Evolutionary conservation across 2,329 filamentous ascomycete genomes (phyloP).

Genomic region (Colletotrichum noveboracense): DNA sequence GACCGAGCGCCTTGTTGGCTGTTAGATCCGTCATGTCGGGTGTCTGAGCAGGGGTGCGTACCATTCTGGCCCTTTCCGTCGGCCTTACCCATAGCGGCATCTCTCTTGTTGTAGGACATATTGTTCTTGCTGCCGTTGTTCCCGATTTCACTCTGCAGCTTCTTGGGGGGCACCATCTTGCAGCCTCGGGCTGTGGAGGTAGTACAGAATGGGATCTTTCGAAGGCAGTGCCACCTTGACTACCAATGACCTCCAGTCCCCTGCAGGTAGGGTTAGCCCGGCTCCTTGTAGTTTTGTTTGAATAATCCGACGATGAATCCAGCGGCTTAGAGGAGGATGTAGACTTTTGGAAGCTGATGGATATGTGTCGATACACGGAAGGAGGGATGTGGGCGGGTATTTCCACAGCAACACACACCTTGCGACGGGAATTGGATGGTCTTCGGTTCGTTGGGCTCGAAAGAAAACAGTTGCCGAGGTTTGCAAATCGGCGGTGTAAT

Average conservation of each 20-base stretch:
- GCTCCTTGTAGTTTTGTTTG: not conserved
- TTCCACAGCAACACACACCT: conserved; percentile 6
- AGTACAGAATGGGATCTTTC: conserved; percentile 8
- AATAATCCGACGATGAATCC: not conserved
- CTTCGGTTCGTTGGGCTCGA: conserved; percentile 1
- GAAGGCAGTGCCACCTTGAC: conserved; percentile 17
- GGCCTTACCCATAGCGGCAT: conserved; percentile 36
- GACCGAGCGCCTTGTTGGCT: conserved; percentile 62
- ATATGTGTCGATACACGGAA: not conserved
- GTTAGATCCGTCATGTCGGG: conserved; percentile 7
- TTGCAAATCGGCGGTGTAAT: not conserved
- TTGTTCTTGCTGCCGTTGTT: conserved; percentile 25
- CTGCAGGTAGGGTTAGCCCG: conserved; percentile 8
- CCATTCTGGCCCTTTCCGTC: conserved; percentile 45
- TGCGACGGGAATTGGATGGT: conserved; percentile 17
- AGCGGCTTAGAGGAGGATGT: no score
- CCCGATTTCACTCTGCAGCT: conserved; percentile 15
- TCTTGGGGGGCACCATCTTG: conserved; percentile 20
- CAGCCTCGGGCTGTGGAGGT: conserved; percentile 4
- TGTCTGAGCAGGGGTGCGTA: conserved; percentile 25
- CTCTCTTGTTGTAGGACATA: conserved; percentile 46
- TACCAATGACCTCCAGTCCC: conserved; percentile 9
- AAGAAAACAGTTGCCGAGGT: not conserved
- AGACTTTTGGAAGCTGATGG: not conserved
- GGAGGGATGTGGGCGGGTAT: not conserved